Evolutionary conservation across 257 asterid genomes (phyloP), one percentile per base, ranked within the genome.

Genomic region (Cordia subcordata): DNA sequence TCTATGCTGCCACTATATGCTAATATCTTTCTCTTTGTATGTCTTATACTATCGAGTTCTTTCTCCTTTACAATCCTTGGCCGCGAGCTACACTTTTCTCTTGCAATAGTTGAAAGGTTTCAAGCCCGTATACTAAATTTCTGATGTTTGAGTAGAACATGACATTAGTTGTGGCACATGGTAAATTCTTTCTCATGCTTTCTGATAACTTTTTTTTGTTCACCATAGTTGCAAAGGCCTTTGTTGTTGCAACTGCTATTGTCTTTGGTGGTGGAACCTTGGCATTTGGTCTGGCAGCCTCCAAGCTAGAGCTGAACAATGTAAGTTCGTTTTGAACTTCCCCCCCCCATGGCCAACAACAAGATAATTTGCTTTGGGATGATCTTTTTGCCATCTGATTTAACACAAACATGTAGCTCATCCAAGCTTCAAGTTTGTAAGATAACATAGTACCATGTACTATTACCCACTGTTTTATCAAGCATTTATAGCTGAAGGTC

Each of bases 191-290:
- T 5, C 20, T 27, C 55, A 16, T 6, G 8, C 9, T 53, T 22
- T 9, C 17, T 61, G 20, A 71, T 11, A 8, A 58, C 18, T 54
- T n/a, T 53, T 54, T 18, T 20, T 62, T 62, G 62, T 53, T 21
- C 23, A 18, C 46, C 70, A 68, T 70, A 90, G 98, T 91, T 84
- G 98, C 90, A 13, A 68, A 84, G n/a, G 98, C 96, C 18, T 91
- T 91, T 62, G 82, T 81, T 63, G 63, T 75, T 68, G 96, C 98
- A 50, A 88, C 95, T 60, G 75, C 82, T 57, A 15, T 91, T 16
- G 88, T 91, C 44, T 88, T 91, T 33, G 95, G 98, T 52, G 90
- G 95, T 53, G 79, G 75, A 53, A 13, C 85, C 55, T 57, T 90
- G 69, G 54, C 79, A 39, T 80, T 88, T 60, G 81, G 82, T 58